Base-by-base conservation (phyloP, 2,329 filamentous ascomycete genomes). In the Fusarium ambrosium region DNA sequence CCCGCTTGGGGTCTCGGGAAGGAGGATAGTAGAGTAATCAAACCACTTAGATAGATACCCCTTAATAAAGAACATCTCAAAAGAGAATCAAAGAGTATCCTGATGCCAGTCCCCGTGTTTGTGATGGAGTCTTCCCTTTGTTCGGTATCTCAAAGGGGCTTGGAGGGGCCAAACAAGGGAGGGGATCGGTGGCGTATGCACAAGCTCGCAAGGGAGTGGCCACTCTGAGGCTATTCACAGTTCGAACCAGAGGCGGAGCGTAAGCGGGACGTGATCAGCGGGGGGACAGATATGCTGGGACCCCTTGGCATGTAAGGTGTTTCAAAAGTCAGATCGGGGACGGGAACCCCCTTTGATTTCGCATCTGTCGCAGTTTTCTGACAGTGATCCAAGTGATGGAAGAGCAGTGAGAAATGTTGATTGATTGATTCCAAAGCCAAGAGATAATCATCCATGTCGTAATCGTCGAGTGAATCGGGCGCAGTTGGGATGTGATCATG, bases 261-360 rank as follows among this genome's bases (percentile, higher is more conserved):
- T 14, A 20, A 34, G 32, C 16, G 13, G 59, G 60, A 29, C 34
- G 60, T 16, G 58, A 73, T 60, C 56, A 58, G 63, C 45, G 58
- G 56, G 45, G 32, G 9, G 62, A 63, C 29, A 41, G 53, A n/a
- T 22, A 45, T 45, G 64, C 22, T 63, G 60, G 6, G 22, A 37
- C 51, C 69, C 66, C 66, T 71, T 64, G 72, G 51, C 62, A 51
- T 36, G 61, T 18, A 34, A 56, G 53, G 39, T 60, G 72, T 75
- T 75, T 74, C 72, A 74, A 29, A 60, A 60, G 36, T 45, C 41
- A 72, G 69, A 70, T 75, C 70, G 74, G 41, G 43, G 43, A 70
- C 45, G 58, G 58, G 51, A 51, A 32, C 29, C 29, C 53, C 69
- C 48, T 64, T 64, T 64, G 37, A 51, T 64, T 41, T 59, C 66